A percentile compares a stretch with the other conserved stretches of the same genome.
These are phyloP conservation scores for Moricandia arvensis DNA, from an alignment of 345 rosid genomes.

Conservation along the genomic window DNA sequence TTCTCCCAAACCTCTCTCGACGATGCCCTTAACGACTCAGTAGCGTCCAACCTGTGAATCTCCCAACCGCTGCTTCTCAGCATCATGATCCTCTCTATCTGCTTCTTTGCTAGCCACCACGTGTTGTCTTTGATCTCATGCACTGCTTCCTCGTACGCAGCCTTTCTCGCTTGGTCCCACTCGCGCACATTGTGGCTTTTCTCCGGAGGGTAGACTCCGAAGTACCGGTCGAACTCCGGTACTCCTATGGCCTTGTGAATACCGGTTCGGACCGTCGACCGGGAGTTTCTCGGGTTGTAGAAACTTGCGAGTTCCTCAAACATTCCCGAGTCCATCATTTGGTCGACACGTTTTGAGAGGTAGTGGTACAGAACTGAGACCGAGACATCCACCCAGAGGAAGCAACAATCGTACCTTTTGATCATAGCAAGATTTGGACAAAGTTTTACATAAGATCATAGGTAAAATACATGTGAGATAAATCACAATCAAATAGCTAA, in stretches of 20 bases:
- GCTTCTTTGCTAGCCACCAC: conserved; percentile 52
- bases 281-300: conserved; percentile 32
- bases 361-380: conserved; percentile 46
- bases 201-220: conserved; percentile 44
- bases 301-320: conserved; percentile 62
- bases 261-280: conserved; percentile 33
- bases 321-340: conserved; percentile 70
- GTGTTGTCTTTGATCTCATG: conserved; percentile 57
- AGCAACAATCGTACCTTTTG: conserved; percentile 61
- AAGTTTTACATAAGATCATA: not conserved
- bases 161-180: conserved; percentile 26
- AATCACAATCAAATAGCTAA: not conserved
- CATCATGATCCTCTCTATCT: conserved; percentile 58
- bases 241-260: conserved; percentile 69
- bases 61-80: conserved; percentile 61
- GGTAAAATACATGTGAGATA: not conserved
- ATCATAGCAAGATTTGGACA: not conserved
- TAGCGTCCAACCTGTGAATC: conserved; percentile 67
- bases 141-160: conserved; percentile 49
- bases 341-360: conserved; percentile 62
- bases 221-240: conserved; percentile 61
- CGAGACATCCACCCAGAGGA: conserved; percentile 73
- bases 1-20: conserved; percentile 61
- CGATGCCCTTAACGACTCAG: conserved; percentile 48
- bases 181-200: not conserved